Evolutionary conservation across 495 filamentous ascomycete genomes (phyloP).

Genomic region (Aspergillus hancockii): DNA sequence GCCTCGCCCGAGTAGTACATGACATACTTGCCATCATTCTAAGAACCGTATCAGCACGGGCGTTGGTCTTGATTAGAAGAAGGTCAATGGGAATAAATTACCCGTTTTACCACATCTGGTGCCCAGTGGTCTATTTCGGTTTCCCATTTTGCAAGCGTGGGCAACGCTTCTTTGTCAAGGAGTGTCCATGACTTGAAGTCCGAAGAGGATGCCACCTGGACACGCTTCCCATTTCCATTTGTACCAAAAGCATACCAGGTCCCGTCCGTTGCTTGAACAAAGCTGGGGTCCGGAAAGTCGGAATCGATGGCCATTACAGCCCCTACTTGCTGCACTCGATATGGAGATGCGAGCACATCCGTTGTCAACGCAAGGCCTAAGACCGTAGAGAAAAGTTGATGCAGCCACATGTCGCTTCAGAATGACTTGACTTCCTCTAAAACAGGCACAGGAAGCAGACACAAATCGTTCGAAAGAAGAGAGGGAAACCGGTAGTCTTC

Average conservation of each 20-base stretch:
- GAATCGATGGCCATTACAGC: constrained; percentile 31
- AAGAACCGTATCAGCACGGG: background rate
- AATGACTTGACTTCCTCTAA: background rate
- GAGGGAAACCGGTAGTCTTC: constrained; percentile 9
- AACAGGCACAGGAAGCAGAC: background rate
- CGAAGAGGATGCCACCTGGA: constrained; percentile 35
- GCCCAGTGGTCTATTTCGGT: constrained; percentile 36
- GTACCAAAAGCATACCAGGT: constrained; percentile 46
- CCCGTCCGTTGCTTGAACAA: constrained; percentile 31
- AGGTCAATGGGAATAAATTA: constrained; percentile 16
- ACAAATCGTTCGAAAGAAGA: background rate
- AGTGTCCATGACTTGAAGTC: constrained; percentile 37
- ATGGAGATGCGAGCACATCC: constrained; percentile 10
- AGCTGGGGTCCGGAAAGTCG: constrained; percentile 42
- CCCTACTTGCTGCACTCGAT: constrained; percentile 19
- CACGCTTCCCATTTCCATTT: constrained; percentile 37
- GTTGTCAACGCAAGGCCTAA: constrained; percentile 10
- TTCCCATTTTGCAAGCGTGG: constrained; percentile 35
- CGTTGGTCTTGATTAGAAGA: background rate
- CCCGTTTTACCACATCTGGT: constrained; percentile 37
- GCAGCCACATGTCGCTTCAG: constrained; percentile 11
- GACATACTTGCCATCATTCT: constrained; percentile 50
- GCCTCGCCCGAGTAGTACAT: constrained; percentile 60
- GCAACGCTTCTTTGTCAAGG: constrained; percentile 36
- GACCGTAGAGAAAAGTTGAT: constrained; percentile 7